phyloP scores from a whole-genome alignment of 345 rosid genomes.

The Draba incana region DNA sequence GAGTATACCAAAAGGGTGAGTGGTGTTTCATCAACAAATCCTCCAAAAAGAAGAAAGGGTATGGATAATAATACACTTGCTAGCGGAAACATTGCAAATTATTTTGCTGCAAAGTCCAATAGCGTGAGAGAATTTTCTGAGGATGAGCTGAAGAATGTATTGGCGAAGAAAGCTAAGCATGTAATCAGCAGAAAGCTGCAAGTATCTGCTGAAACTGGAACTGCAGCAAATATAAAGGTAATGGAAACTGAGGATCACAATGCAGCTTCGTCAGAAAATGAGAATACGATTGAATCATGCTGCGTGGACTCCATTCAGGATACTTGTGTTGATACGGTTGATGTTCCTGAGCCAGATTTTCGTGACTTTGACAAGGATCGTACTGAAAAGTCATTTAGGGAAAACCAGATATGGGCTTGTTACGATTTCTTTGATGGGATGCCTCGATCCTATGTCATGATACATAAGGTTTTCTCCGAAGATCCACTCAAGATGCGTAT shows the following conservation, averaged over 20 bases:
- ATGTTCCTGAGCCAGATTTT: constrained; percentile 69
- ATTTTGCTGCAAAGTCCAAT: constrained; percentile 37
- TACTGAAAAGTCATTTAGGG: constrained; percentile 55
- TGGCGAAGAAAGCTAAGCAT: constrained; percentile 55
- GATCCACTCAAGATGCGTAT: constrained; percentile 64
- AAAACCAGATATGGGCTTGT: constrained; percentile 71
- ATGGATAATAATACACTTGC: constrained; percentile 50
- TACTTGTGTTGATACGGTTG: constrained; percentile 38
- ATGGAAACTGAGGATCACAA: constrained; percentile 31
- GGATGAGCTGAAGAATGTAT: constrained; percentile 49
- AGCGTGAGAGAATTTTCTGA: constrained; percentile 46
- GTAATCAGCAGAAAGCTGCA: constrained; percentile 47
- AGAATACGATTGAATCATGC: constrained; percentile 29
- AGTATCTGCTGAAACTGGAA: constrained; percentile 36
- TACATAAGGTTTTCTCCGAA: constrained; percentile 55
- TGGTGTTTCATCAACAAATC: constrained; percentile 25
- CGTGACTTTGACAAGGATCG: constrained; percentile 69
- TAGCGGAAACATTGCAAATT: constrained; percentile 36
- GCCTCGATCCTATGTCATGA: constrained; percentile 73
- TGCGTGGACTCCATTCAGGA: constrained; percentile 13
- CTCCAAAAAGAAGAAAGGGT: constrained; percentile 54
- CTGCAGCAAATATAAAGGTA: constrained; percentile 21
- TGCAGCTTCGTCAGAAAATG: constrained; percentile 31
- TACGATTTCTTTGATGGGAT: constrained; percentile 71
- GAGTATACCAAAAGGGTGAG: constrained; percentile 52